Base-by-base conservation (phyloP, 1,284 basidiomycete species). In the Ustilago shanxiensis region DNA sequence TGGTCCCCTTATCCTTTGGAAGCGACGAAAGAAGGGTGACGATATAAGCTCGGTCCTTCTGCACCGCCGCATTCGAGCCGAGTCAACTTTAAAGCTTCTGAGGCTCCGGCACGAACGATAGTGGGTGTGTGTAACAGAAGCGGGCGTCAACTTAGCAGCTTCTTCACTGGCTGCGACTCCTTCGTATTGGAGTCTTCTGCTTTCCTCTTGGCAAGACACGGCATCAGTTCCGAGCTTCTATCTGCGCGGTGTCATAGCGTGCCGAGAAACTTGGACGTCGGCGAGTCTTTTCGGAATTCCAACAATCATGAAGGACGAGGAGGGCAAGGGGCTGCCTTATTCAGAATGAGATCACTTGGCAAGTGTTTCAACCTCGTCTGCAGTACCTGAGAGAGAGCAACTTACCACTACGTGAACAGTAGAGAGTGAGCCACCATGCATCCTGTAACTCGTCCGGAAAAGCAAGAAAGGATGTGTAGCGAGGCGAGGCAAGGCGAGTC, bases 401-500 rank as follows among this genome's bases (percentile, higher is more conserved):
- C n/a, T n/a, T n/a, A n/a, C n/a, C n/a, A n/a, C n/a, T n/a, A n/a
- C n/a, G n/a, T n/a, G n/a, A n/a, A n/a, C n/a, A n/a, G n/a, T n/a
- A n/a, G n/a, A n/a, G n/a, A 45, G 18, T 45, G n/a, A 13, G 7
- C 47, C 6, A 49, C 47, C 47, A 6, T 49, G 47, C 47, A 49
- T 49, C 24, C 24, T 28, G 47, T 49, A 28, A 26, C 41, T 44
- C 47, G 47, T 26, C 47, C 22, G 47, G 47, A 49, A 49, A 49
- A 49, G 47, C 47, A 49, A 11, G 26, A 49, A 16, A 44, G 41
- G 7, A n/a, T 44, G 41, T 44, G 41, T 44, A 44, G 41, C 41
- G 41, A 49, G 47, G 47, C 24, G 47, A 49, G 47, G 45, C 13
- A 24, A 49, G 47, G n/a, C n/a, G n/a, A n/a, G n/a, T n/a, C 22